phyloP scores from a whole-genome alignment of 2,329 filamentous ascomycete species.

The Aurifilum marmelostoma region DNA sequence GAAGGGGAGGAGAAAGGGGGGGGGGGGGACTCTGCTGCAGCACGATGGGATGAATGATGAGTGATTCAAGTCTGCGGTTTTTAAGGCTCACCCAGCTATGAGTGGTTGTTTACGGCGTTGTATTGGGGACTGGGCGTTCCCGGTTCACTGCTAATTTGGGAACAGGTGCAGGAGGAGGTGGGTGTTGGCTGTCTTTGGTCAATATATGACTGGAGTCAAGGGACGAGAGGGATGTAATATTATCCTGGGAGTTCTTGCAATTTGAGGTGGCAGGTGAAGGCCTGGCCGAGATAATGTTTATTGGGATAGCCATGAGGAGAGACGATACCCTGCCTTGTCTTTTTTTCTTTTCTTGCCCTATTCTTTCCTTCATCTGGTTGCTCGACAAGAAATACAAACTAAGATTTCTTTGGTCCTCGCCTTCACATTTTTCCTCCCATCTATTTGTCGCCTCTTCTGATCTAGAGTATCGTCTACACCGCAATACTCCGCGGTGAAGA shows the following conservation, averaged over 20 bases:
- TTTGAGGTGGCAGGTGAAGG: neutral
- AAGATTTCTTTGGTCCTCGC: neutral
- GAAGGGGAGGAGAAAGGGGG: too few species aligned
- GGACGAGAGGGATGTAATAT: neutral
- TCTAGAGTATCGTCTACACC: too few species aligned
- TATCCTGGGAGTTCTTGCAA: neutral
- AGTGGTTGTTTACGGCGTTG: neutral
- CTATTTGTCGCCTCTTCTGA: neutral
- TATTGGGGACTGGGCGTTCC: neutral
- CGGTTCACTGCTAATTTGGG: neutral
- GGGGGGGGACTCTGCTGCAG: neutral
- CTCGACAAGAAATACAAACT: neutral
- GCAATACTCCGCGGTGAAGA: neutral
- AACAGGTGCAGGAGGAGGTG: neutral
- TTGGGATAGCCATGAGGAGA: neutral
- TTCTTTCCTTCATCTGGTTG: neutral
- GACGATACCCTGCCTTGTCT: neutral
- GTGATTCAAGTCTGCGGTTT: neutral
- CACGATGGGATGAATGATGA: neutral
- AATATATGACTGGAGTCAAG: neutral
- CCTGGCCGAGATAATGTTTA: neutral
- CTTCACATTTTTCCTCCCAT: neutral
- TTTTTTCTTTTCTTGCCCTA: neutral
- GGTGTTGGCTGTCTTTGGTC: neutral
- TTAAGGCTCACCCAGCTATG: neutral